Evolutionary conservation across 106 monocot species (phyloP).

Genomic region (Triglochin maritima): DNA sequence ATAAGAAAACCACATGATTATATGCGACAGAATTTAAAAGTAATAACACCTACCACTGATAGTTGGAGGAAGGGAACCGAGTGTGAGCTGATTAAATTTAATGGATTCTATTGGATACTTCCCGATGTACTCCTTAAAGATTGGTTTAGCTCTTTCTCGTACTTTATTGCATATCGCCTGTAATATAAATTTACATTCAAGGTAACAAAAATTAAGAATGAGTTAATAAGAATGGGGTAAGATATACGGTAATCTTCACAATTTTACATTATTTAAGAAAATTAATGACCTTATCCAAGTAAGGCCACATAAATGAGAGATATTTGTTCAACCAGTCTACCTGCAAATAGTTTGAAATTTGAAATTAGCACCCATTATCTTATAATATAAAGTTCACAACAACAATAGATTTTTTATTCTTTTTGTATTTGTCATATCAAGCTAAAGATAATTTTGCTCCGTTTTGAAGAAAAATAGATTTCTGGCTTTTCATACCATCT

Average conservation of each 20-base stretch:
- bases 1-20: background rate
- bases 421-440: no score
- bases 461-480: slow-evolving; percentile 1
- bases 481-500: no score
- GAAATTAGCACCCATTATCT: no score
- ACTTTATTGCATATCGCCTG: slow-evolving; percentile 67
- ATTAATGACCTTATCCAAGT: background rate
- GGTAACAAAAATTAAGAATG: background rate
- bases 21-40: background rate
- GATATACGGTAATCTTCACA: background rate
- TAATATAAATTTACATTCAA: background rate
- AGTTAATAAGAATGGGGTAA: background rate
- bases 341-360: no score
- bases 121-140: slow-evolving; percentile 79
- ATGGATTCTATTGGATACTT: slow-evolving; percentile 54
- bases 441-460: no score
- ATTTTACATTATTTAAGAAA: background rate
- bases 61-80: slow-evolving; percentile 67
- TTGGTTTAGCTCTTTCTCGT: slow-evolving; percentile 38
- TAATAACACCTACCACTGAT: slow-evolving; percentile 42
- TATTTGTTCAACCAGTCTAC: slow-evolving; percentile 1
- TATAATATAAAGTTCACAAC: no score
- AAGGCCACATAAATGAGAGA: slow-evolving; percentile 1
- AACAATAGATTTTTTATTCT: no score
- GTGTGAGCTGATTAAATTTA: slow-evolving; percentile 50